Base-by-base conservation (phyloP, 371 early-diverging fungal species). In the Choanephora cucurbitarum region DNA sequence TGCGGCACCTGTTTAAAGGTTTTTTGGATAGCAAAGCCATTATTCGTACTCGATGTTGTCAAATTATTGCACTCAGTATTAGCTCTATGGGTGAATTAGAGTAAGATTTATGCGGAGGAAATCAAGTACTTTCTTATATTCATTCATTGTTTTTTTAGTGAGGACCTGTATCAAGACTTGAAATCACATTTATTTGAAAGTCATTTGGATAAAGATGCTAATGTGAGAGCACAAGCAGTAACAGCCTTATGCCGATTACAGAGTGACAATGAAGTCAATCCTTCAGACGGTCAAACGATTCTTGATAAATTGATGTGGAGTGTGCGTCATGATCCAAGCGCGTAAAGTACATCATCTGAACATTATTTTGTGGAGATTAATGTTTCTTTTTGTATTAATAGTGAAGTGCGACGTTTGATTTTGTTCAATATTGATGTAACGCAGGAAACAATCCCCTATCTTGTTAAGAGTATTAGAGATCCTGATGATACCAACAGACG, bases 361-460 rank as follows among this genome's bases (percentile, higher is more conserved):
- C n/a, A n/a, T n/a, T n/a, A n/a, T n/a, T n/a, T n/a, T n/a, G n/a
- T n/a, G n/a, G n/a, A n/a, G n/a, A n/a, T n/a, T n/a, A 39, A n/a
- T 22, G 23, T 19, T 14, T 33, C 32, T 23, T 14, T 28, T 9
- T 33, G 13, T 31, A n/a, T n/a, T n/a, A n/a, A 24, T 65, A 88
- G 86, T 18, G 95, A 96, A 51, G 92, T 96, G 5, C 89, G 96
- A 22, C 86, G 91, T 48, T 84, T 86, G 2, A 87, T 93, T 42
- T 64, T 96, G 24, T 83, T 86, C 60, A 90, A 92, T 58, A 73
- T 93, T 28, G 87, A 85, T 32, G 79, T 82, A 33, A 86, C 69
- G 17, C 64, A 72, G 46, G 54, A 67, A 15, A 89, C 94, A 0
- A 57, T 91, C 10, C 88, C 91, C 0, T 76, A 65, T 43, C 79